These are phyloP conservation scores for Arthrobotrys entomopaga DNA, from an alignment of 2,329 filamentous ascomycete species.

Conservation along the genomic window DNA sequence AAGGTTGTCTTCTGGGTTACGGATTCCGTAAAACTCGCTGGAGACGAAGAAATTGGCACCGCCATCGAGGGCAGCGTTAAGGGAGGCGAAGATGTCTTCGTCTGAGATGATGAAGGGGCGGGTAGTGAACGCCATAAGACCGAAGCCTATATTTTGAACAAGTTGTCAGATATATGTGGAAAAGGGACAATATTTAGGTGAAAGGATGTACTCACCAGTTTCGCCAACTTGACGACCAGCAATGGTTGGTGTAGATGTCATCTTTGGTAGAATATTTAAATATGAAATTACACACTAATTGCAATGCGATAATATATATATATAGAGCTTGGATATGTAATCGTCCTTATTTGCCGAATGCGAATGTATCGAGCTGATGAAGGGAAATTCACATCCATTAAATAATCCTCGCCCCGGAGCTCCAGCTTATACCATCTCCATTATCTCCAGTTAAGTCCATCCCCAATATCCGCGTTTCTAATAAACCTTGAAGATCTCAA, in stretches of 20 bases:
- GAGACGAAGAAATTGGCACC: constrained; percentile 71
- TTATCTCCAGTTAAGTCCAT: constrained; percentile 9
- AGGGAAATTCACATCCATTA: background rate
- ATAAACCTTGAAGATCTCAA: background rate
- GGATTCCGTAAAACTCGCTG: constrained; percentile 73
- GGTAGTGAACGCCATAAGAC: constrained; percentile 60
- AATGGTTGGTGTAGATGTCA: constrained; percentile 13
- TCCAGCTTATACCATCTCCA: background rate
- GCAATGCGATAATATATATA: background rate
- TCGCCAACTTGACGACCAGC: constrained; percentile 35
- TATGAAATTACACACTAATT: too few relatives aligned
- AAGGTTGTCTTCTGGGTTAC: constrained; percentile 68
- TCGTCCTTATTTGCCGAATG: too few relatives aligned
- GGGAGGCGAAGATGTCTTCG: constrained; percentile 67
- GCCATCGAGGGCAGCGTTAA: constrained; percentile 65
- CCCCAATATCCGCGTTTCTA: background rate
- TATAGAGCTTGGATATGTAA: background rate
- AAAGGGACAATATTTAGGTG: too few relatives aligned
- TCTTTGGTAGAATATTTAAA: background rate
- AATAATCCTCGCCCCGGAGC: background rate
- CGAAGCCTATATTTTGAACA: constrained; percentile 21
- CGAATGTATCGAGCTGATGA: background rate
- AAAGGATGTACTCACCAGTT: constrained; percentile 3
- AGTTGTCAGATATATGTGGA: background rate
- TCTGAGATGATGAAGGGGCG: constrained; percentile 60